These are phyloP conservation scores for Populus pruinosa DNA, from an alignment of 345 rosid species.

Conservation along the genomic window DNA sequence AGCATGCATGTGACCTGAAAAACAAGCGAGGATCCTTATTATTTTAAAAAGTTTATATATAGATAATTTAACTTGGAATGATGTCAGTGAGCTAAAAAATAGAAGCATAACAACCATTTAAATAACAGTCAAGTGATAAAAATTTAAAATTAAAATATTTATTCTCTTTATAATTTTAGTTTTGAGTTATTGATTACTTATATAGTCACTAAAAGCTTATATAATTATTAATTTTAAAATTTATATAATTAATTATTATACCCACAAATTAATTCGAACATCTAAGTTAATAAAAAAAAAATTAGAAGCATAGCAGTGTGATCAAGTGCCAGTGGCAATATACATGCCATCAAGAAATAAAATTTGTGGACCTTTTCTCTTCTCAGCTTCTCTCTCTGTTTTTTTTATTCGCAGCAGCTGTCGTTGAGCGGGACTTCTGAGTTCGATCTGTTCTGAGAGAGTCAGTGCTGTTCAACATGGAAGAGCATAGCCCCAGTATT, in stretches of 20 bases:
- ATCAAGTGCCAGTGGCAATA: neutral
- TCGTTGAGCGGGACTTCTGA: neutral
- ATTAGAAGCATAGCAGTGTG: neutral
- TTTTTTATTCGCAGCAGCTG: neutral
- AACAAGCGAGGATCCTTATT: neutral
- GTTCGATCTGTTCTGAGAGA: neutral
- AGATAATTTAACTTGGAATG: neutral
- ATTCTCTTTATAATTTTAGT: no score
- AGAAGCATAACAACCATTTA: no score
- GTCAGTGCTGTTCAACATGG: neutral
- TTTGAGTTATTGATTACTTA: no score
- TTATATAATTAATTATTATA: no score
- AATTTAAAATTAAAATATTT: no score
- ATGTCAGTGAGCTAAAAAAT: neutral
- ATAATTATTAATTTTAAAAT: no score
- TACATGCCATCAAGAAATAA: neutral
- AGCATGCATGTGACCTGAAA: no score
- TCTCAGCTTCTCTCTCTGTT: neutral
- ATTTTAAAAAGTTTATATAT: neutral
- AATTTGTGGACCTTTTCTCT: neutral
- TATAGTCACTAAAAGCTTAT: no score
- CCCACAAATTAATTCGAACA: no score
- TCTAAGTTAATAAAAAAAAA: no score
- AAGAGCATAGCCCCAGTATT: neutral
- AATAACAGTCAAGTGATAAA: no score